phyloP scores from a whole-genome alignment of 805 yeast species.

The Pichia nanzhaoensis region DNA sequence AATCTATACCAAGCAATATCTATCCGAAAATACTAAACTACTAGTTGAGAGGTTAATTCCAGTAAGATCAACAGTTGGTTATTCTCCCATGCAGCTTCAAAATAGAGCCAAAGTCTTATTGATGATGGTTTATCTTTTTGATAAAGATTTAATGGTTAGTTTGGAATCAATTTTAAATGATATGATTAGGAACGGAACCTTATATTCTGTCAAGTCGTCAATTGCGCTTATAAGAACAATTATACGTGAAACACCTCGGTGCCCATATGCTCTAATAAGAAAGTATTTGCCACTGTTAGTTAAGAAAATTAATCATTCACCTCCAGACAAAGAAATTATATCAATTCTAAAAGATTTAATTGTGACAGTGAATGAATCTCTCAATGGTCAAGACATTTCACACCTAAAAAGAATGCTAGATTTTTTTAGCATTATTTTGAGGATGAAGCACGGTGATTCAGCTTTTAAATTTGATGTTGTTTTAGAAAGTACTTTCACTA shows the following conservation, averaged over 20 bases:
- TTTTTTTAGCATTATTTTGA: slow-evolving; percentile 13
- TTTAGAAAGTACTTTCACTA: slow-evolving; percentile 2
- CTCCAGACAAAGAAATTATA: slow-evolving; percentile 4
- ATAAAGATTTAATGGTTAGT: slow-evolving; percentile 21
- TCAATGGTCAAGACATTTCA: slow-evolving; percentile 8
- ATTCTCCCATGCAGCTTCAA: slow-evolving; percentile 20
- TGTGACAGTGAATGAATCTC: slow-evolving; percentile 6
- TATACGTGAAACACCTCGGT: slow-evolving; percentile 8
- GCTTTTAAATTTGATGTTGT: neutral
- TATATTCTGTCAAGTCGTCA: slow-evolving; percentile 9
- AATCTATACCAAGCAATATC: slow-evolving; percentile 18
- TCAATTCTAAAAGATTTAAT: slow-evolving; percentile 14
- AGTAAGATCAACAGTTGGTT: slow-evolving; percentile 25
- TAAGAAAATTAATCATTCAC: slow-evolving; percentile 13
- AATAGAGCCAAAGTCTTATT: slow-evolving; percentile 28
- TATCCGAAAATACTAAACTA: slow-evolving; percentile 13
- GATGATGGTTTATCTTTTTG: slow-evolving; percentile 26
- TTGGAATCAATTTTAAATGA: slow-evolving; percentile 20
- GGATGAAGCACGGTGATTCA: slow-evolving; percentile 5
- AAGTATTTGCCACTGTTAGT: slow-evolving; percentile 15
- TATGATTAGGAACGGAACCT: slow-evolving; percentile 11
- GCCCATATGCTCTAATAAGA: slow-evolving; percentile 18
- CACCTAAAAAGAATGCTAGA: slow-evolving; percentile 12
- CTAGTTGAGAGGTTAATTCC: slow-evolving; percentile 31
- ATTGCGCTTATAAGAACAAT: slow-evolving; percentile 9